Evolutionary conservation across 805 yeast genomes (phyloP), one percentile per base, ranked within the genome.

Genomic region (Zygotorulaspora florentina): DNA sequence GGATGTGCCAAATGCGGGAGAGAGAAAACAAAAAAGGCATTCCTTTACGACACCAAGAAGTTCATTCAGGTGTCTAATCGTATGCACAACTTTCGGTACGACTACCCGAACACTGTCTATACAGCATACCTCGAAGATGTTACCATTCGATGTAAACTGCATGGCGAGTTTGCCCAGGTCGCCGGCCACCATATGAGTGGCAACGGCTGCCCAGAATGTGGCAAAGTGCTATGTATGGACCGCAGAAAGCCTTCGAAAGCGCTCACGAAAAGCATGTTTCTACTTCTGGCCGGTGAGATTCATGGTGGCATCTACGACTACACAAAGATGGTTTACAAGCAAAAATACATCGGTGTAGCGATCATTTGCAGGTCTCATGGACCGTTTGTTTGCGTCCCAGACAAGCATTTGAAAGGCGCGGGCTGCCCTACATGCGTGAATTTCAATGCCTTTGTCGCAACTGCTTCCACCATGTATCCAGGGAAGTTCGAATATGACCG

Each of bases 121-220:
- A 17, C 26, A 8, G 27, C n/a, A n/a, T 35, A 35, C n/a, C 6
- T 16, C 27, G 26, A 27, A 9, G 10, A 35, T 12, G 39, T 35
- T 8, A 35, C 8, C 15, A 35, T 35, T 11, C 26, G 25, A 27
- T 35, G 39, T 26, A 15, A 18, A 17, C 12, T 35, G 15, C 39
- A 18, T 17, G 39, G 39, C 27, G 39, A 35, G 27, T 35, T 35
- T 18, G 16, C 8, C 27, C 39, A 35, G 15, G 26, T 10, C 6
- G 39, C 39, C 8, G 26, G 39, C 9, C 25, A 10, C 11, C 39
- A 35, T 17, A 7, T 35, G 12, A 10, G n/a, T 6, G 39, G 39
- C 20, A 35, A 10, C n/a, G 39, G 39, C 15, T 35, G 39, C 10
- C 27, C n/a, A 18, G 17, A 35, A 35, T 35, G 39, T 15, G 39